Evolutionary conservation across 257 asterid genomes (phyloP), one percentile per base, ranked within the genome.

Genomic region (Lithospermum erythrorhizon): DNA sequence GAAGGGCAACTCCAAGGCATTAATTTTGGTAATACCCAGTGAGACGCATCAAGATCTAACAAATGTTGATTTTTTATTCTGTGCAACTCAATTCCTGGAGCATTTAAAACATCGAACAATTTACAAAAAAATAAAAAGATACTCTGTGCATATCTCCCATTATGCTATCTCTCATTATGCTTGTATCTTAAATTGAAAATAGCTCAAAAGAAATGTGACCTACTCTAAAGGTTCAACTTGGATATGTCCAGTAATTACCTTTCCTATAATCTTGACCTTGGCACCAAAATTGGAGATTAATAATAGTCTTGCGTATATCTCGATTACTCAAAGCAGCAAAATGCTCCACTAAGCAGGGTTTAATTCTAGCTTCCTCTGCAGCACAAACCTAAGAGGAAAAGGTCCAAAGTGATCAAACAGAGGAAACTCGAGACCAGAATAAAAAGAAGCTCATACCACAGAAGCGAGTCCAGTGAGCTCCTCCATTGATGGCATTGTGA

Each of bases 271-370:
- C 61, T 78, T 66, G 84, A 63, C 97, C 94, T 68, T 86, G 94
- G 73, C 83, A 82, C 98, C 98, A 93, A 66, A 93, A 93, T 84
- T 93, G 98, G 72, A 93, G 90, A 71, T 75, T 77, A 77, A 79
- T 58, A 64, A 93, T 80, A 61, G 89, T 93, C 80, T 82, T 93
- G 63, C 98, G 95, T 67, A 93, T 84, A 81, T 93, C 98, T 68
- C 94, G 74, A 61, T 69, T 80, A 75, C 94, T 86, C 69, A 75
- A 74, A 58, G 77, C 73, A 51, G 84, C 78, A 63, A 86, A 83
- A 57, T 83, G 72, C 75, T 93, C 90, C 41, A 84, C 70, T 86
- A 93, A 74, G 76, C 65, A 63, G 63, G 97, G 81, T 63, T 77
- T 75, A 41, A 84, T 69, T 57, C 65, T 70, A 63, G 76, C 82